Percentiles rank a stretch among this genome's conserved stretches.
These are phyloP conservation scores for Colletotrichum sp. DNA, from an alignment of 2,329 filamentous ascomycete species.

Conservation along the genomic window DNA sequence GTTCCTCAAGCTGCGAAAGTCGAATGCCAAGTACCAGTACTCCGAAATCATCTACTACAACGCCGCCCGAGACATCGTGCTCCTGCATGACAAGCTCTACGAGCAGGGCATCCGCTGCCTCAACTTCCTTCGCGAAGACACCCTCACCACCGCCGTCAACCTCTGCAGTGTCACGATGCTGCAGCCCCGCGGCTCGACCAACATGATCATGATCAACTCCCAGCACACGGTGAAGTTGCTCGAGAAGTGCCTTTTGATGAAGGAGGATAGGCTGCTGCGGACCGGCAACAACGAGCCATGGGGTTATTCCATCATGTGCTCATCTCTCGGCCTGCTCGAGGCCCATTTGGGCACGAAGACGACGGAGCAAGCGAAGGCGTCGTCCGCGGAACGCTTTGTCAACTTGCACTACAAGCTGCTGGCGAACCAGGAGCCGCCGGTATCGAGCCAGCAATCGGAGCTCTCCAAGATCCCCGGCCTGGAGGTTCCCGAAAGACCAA, in stretches of 20 bases:
- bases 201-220: constrained; percentile 68
- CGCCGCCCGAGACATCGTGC: constrained; percentile 64
- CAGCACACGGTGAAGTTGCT: constrained; percentile 66
- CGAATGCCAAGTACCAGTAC: constrained; percentile 66
- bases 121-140: constrained; percentile 66
- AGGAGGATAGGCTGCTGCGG: constrained; percentile 65
- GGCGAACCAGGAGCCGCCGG: constrained; percentile 56
- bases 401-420: constrained; percentile 62
- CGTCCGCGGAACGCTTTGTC: constrained; percentile 64
- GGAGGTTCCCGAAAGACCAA: constrained; percentile 40
- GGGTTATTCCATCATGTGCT: constrained; percentile 69
- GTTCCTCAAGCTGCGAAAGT: constrained; percentile 63
- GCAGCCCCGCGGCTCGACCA: constrained; percentile 62
- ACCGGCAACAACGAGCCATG: constrained; percentile 69
- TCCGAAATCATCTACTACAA: constrained; percentile 70
- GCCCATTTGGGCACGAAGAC: constrained; percentile 64
- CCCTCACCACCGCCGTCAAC: constrained; percentile 64
- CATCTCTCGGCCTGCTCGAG: constrained; percentile 63
- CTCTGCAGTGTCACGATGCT: constrained; percentile 66
- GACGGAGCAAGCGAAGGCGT: constrained; percentile 61
- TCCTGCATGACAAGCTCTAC: constrained; percentile 65
- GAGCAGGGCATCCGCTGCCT: constrained; percentile 63
- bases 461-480: constrained; percentile 30
- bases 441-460: constrained; percentile 34
- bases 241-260: constrained; percentile 65